A percentile compares a stretch with the other conserved stretches of the same genome.
Evolutionary conservation across 192 early-diverging fungal species (phyloP).

Genomic region (Diversispora epigaea): DNA sequence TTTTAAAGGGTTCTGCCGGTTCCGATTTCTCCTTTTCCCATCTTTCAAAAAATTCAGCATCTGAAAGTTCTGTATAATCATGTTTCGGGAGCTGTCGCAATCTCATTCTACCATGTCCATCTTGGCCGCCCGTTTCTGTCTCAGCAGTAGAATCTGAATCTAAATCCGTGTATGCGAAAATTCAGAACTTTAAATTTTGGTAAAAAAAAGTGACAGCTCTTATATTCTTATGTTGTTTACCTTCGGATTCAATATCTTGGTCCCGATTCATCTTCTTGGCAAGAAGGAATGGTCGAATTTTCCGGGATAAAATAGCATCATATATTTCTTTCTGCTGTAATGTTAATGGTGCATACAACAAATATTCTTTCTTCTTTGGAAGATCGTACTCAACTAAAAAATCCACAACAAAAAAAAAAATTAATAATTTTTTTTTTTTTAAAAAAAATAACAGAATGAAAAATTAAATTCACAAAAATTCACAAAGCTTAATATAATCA

Average conservation of each 20-base stretch:
- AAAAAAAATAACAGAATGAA: too few species aligned
- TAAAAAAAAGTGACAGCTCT: too few species aligned
- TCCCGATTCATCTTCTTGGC: slow-evolving; percentile 37
- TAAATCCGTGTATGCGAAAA: too few species aligned
- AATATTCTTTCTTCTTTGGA: slow-evolving; percentile 89
- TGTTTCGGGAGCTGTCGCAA: slow-evolving; percentile 13
- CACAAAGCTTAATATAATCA: background rate
- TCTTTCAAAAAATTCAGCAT: slow-evolving; percentile 47
- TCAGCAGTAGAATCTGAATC: too few species aligned
- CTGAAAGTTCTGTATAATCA: slow-evolving; percentile 44
- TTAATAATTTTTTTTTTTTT: too few species aligned
- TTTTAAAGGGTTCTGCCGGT: background rate
- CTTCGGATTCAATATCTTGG: slow-evolving; percentile 7
- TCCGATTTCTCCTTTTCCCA: slow-evolving; percentile 36
- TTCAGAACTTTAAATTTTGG: too few species aligned
- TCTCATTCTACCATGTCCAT: background rate
- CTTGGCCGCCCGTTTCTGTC: background rate
- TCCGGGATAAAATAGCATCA: slow-evolving; percentile 60
- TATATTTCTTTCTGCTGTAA: slow-evolving; percentile 70
- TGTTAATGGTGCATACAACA: slow-evolving; percentile 76
- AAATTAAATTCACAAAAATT: background rate
- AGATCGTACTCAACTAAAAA: slow-evolving; percentile 76
- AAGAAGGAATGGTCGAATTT: slow-evolving; percentile 64
- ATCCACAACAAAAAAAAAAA: background rate
- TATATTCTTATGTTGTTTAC: background rate